phyloP scores from a whole-genome alignment of 2,329 filamentous ascomycete genomes.

The Curvularia lunata region DNA sequence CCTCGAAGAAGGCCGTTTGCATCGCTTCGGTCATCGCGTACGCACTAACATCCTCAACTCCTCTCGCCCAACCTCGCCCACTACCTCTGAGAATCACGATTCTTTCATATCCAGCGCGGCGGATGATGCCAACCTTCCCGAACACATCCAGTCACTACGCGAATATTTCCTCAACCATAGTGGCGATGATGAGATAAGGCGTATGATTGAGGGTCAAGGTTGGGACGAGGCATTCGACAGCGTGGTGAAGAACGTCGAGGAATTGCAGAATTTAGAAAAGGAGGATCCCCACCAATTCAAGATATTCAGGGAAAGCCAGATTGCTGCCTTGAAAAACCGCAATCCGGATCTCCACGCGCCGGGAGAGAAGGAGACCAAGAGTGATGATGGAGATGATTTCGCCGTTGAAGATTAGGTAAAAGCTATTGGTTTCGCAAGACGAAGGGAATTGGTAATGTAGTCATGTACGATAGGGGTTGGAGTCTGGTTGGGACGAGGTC shows the following conservation, averaged over 20 bases:
- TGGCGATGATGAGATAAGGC: slow-evolving; percentile 63
- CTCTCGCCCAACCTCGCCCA: slow-evolving; percentile 33
- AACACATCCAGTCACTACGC: slow-evolving; percentile 62
- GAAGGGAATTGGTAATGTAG: background rate
- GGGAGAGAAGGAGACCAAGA: slow-evolving; percentile 10
- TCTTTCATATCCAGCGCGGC: slow-evolving; percentile 38
- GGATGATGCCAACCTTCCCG: slow-evolving; percentile 45
- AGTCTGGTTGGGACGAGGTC: background rate
- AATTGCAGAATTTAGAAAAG: slow-evolving; percentile 66
- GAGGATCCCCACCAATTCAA: slow-evolving; percentile 45
- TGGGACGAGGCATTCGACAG: slow-evolving; percentile 68
- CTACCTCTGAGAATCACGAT: slow-evolving; percentile 17
- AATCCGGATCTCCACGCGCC: slow-evolving; percentile 33
- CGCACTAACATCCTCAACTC: slow-evolving; percentile 65
- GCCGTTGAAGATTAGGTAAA: slow-evolving; percentile 12
- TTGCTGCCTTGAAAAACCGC: slow-evolving; percentile 47
- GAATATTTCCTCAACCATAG: slow-evolving; percentile 68
- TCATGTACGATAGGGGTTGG: background rate
- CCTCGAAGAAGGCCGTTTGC: slow-evolving; percentile 73
- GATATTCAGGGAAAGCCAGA: slow-evolving; percentile 45
- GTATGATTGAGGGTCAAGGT: slow-evolving; percentile 63
- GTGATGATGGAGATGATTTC: slow-evolving; percentile 8
- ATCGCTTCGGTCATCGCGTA: slow-evolving; percentile 70
- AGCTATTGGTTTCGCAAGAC: background rate
- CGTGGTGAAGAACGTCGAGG: slow-evolving; percentile 68